These are phyloP conservation scores for Gossypium turneri DNA, from an alignment of 345 rosid species.

Conservation along the genomic window DNA sequence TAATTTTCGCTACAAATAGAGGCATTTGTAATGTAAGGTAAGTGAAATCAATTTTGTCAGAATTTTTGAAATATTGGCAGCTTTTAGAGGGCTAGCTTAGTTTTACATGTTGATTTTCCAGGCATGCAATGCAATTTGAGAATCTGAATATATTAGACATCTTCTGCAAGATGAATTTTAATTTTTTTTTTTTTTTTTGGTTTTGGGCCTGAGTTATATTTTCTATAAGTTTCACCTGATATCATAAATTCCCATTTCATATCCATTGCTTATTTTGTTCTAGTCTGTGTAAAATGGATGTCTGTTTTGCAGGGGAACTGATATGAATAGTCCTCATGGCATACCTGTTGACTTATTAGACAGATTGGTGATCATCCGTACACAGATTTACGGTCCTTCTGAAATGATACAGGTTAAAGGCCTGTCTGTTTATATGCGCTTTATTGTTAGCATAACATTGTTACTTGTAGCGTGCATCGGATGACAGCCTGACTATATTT, in stretches of 20 bases:
- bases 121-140: not conserved
- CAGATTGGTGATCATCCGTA: conserved; percentile 78
- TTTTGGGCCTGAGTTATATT: not conserved
- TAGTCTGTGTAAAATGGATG: conserved; percentile 5
- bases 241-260: conserved; percentile 4
- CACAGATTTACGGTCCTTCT: conserved; percentile 81
- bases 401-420: conserved; percentile 87
- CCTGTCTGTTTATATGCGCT: not conserved
- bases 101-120: not conserved
- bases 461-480: not conserved
- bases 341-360: conserved; percentile 94
- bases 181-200: too few relatives aligned
- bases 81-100: not conserved
- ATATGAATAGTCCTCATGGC: conserved; percentile 94
- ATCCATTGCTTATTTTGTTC: not conserved
- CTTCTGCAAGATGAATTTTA: not conserved
- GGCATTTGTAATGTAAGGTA: conserved; percentile 95
- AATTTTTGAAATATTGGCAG: not conserved
- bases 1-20: conserved; percentile 95
- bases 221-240: not conserved
- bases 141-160: not conserved
- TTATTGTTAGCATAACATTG: not conserved
- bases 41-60: conserved; percentile 14
- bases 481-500: conserved; percentile 10
- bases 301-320: conserved; percentile 72